Conservation (phyloP, 2,329 filamentous ascomycete species). For the Penicillium sp. region DNA sequence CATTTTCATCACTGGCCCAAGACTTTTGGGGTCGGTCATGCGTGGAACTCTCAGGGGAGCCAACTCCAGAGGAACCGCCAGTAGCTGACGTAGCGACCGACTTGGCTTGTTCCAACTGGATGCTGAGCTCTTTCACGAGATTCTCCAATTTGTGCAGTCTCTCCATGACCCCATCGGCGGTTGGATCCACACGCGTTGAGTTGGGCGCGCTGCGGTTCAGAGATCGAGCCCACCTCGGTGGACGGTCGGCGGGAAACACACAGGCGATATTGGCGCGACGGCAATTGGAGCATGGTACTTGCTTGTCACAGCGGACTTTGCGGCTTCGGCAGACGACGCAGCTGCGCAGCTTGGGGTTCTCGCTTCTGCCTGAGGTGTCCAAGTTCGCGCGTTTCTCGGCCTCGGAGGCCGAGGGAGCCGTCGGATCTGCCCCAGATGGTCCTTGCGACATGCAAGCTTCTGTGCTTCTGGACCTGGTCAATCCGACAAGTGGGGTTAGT, state of each 20-base stretch:
- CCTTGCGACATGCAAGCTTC: background rate
- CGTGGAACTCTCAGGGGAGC: constrained; percentile 31
- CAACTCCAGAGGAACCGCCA: constrained; percentile 27
- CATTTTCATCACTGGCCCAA: constrained; percentile 9
- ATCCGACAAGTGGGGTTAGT: too few relatives aligned
- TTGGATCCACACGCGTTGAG: constrained; percentile 26
- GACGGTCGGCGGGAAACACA: constrained; percentile 52
- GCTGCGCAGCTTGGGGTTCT: constrained; percentile 43
- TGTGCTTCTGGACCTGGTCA: background rate
- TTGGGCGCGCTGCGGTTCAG: constrained; percentile 41
- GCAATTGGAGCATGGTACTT: constrained; percentile 60
- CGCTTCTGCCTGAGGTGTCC: constrained; percentile 1
- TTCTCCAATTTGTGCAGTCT: constrained; percentile 53
- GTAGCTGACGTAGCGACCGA: constrained; percentile 26
- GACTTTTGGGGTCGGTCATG: constrained; percentile 14
- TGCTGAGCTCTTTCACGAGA: constrained; percentile 54
- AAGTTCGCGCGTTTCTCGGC: constrained; percentile 16
- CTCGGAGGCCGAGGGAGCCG: constrained; percentile 11
- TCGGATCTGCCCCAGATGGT: background rate
- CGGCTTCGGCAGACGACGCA: constrained; percentile 56
- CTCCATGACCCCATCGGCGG: constrained; percentile 49
- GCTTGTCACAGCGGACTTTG: constrained; percentile 62
- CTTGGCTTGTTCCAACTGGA: constrained; percentile 50
- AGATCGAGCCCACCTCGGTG: constrained; percentile 58
- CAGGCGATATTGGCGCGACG: constrained; percentile 56